Base-by-base conservation (phyloP, 176 grass and related monocot genomes). In the Oryza coarctata region DNA sequence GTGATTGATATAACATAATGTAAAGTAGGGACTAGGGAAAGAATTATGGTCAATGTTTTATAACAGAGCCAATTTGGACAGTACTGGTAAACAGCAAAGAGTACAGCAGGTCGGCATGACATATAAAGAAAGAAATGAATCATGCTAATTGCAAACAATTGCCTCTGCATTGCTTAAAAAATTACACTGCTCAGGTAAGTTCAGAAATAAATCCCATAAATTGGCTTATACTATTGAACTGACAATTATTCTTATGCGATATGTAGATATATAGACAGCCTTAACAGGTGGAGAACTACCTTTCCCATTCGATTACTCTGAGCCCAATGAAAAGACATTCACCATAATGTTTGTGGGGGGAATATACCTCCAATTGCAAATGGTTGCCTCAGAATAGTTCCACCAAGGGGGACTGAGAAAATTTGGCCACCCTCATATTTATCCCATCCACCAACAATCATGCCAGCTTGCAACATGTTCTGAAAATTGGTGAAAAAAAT, bases 381-480 rank as follows among this genome's bases (percentile, higher is more conserved):
- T 68, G 93, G 82, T 82, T 93, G 96, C 80, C 65, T 82, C 57
- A 99, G 12, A 72, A 99, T 95, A 2, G 96, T 95, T 83, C 93
- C 93, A 73, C 96, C 96, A 91, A 95, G 96, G 11, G 93, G 90
- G 1, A 99, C 91, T 2, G 93, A 95, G 73, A 84, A 99, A 86
- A 99, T 99, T 87, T 99, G 93, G 60, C 88, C 96, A 38, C 93
- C 93, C 85, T 99, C 93, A 0, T 99, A 99, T 71, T 99, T 95
- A 77, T 98, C 96, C 96, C 93, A 98, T 72, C 96, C 96, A 63
- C 96, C 96, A 86, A 98, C 50, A 82, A 98, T 98, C 85, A 93
- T 71, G 29, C 96, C 96, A 84, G 93, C 91, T 99, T 99, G 93
- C 57, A 99, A 70, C 96, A 99, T 93, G 70, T 89, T 95, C 96